Conservation (phyloP, 1,139 yeast species). For the Pichia norvegensis region DNA sequence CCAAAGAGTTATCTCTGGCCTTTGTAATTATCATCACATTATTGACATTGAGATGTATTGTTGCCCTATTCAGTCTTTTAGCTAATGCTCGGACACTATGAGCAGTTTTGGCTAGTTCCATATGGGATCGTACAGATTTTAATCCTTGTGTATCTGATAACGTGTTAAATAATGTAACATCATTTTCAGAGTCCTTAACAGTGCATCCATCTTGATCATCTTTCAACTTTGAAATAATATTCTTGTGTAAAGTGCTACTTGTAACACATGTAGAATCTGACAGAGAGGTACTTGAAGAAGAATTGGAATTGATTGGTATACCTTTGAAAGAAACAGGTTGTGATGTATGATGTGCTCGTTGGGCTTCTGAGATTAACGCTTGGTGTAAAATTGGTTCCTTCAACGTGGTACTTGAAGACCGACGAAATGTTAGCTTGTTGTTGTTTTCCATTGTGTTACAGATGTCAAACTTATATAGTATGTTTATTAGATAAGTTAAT, state of each 20-base stretch:
- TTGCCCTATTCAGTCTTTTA: slow-evolving; percentile 64
- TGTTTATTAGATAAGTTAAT: too few relatives aligned
- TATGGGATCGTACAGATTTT: slow-evolving; percentile 52
- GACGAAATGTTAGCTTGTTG: background rate
- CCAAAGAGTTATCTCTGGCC: slow-evolving; percentile 72
- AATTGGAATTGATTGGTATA: background rate
- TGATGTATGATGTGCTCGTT: background rate
- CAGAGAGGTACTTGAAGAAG: slow-evolving; percentile 5
- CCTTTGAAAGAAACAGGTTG: background rate
- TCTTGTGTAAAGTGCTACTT: background rate
- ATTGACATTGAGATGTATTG: slow-evolving; percentile 60
- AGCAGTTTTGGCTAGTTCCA: slow-evolving; percentile 75
- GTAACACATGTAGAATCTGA: background rate
- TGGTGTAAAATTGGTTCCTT: slow-evolving; percentile 16
- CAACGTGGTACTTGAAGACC: slow-evolving; percentile 9
- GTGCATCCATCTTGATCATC: slow-evolving; percentile 1
- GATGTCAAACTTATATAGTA: too few relatives aligned
- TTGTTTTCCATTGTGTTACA: background rate
- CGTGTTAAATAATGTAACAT: slow-evolving; percentile 7
- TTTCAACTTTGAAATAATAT: background rate
- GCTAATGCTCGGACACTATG: slow-evolving; percentile 79
- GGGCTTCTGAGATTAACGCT: slow-evolving; percentile 6
- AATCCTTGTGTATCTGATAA: slow-evolving; percentile 12
- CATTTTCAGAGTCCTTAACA: slow-evolving; percentile 8
- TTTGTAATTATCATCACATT: slow-evolving; percentile 78